phyloP scores from a whole-genome alignment of 257 asterid species.

The Scutellaria barbata region DNA sequence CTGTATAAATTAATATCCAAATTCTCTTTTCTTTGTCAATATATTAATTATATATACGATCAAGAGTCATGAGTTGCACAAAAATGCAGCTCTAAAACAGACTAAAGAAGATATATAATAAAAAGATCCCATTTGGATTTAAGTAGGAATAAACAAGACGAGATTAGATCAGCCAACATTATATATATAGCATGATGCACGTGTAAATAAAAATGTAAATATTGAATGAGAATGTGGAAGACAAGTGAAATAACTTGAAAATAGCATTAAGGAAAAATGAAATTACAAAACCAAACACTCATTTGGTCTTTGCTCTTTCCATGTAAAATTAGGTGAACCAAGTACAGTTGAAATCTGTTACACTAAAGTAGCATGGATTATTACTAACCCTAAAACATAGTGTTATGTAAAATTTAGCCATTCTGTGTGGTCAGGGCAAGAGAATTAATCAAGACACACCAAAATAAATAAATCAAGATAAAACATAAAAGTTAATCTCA shows the following conservation, averaged over 20 bases:
- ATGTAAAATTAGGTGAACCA: slow-evolving; percentile 37
- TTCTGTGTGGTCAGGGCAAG: slow-evolving; percentile 26
- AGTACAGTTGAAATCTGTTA: slow-evolving; percentile 38
- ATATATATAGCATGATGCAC: background rate
- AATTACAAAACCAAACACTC: slow-evolving; percentile 19
- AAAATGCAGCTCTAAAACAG: too few relatives aligned
- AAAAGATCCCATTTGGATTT: too few relatives aligned
- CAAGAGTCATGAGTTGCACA: too few relatives aligned
- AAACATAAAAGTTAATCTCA: too few relatives aligned
- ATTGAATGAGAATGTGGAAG: slow-evolving; percentile 5
- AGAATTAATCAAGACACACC: background rate
- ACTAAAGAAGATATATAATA: too few relatives aligned
- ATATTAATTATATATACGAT: too few relatives aligned
- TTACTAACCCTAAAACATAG: slow-evolving; percentile 34
- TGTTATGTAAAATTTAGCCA: background rate
- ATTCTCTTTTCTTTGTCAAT: too few relatives aligned
- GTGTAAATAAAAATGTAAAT: background rate
- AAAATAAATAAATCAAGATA: background rate
- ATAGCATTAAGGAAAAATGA: background rate
- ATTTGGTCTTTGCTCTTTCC: slow-evolving; percentile 36
- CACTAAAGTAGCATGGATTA: slow-evolving; percentile 29
- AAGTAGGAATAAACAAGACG: too few relatives aligned
- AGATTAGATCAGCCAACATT: background rate
- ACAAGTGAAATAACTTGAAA: slow-evolving; percentile 8
- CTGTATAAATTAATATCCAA: background rate